Percentiles rank a stretch among this genome's conserved stretches.
Conservation (phyloP, 306 rosid species). For the Fagus sylvatica region DNA sequence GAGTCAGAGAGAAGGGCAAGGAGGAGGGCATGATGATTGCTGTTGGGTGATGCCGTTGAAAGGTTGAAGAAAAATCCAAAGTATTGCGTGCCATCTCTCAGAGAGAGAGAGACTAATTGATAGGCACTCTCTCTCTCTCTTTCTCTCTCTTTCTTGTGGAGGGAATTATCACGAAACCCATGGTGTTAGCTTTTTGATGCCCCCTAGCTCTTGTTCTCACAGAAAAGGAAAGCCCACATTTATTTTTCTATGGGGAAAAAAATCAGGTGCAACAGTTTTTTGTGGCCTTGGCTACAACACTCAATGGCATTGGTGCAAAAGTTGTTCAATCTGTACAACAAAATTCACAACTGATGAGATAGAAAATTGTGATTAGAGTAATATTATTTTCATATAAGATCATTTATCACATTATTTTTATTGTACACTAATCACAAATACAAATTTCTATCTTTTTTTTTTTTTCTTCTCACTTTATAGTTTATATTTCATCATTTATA, state of each 20-base stretch:
- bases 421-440: too few species aligned
- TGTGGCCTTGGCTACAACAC: constrained; percentile 16
- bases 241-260: constrained; percentile 19
- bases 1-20: constrained; percentile 43
- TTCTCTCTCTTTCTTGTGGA: constrained; percentile 29
- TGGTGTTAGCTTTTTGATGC: constrained; percentile 41
- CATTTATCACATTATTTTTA: too few species aligned
- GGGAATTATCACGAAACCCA: constrained; percentile 48
- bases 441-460: too few species aligned
- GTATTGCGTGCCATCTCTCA: constrained; percentile 47
- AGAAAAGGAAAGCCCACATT: constrained; percentile 33
- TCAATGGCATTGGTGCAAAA: constrained; percentile 20
- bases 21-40: constrained; percentile 69
- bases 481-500: too few species aligned
- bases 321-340: neutral
- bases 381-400: too few species aligned
- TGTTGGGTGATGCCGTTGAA: constrained; percentile 61
- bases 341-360: too few species aligned
- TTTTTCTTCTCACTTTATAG: too few species aligned
- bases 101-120: constrained; percentile 30
- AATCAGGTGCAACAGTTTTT: constrained; percentile 26
- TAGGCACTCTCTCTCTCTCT: constrained; percentile 11
- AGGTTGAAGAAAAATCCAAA: constrained; percentile 70
- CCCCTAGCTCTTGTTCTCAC: constrained; percentile 34
- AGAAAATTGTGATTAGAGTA: too few species aligned